Evolutionary conservation across 345 rosid species (phyloP).

Genomic region (Bruguiera gymnorhiza): DNA sequence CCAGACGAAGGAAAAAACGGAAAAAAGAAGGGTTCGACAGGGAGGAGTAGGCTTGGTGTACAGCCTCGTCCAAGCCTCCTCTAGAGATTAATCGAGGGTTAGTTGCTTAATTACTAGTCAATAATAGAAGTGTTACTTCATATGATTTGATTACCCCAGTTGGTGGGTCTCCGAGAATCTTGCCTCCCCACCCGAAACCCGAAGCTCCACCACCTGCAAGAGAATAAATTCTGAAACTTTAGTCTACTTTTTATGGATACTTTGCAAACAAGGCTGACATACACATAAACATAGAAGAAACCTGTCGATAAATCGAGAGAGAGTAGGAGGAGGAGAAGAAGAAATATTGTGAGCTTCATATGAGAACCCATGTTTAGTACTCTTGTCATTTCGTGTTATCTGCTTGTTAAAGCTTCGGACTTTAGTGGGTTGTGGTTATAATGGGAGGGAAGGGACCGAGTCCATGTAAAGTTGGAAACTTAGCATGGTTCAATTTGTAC

Average conservation of each 20-base stretch:
- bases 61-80: too few relatives aligned
- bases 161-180: constrained; percentile 1
- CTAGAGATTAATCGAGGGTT: too few relatives aligned
- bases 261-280: too few relatives aligned
- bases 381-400: not conserved
- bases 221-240: not conserved
- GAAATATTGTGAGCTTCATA: constrained; percentile 14
- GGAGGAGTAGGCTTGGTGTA: too few relatives aligned
- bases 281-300: not conserved
- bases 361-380: constrained; percentile 16
- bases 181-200: constrained; percentile 5
- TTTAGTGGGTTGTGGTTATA: constrained; percentile 26
- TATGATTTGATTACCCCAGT: constrained; percentile 21
- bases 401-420: not conserved
- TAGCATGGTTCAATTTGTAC: constrained; percentile 27
- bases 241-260: not conserved
- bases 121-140: too few relatives aligned
- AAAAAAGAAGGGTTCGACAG: too few relatives aligned
- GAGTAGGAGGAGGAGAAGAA: constrained; percentile 23
- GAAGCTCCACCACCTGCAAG: constrained; percentile 18
- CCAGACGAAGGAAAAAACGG: too few relatives aligned
- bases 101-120: too few relatives aligned
- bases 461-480: not conserved
- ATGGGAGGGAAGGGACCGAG: constrained; percentile 8
- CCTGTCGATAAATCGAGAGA: constrained; percentile 19